Percentiles rank a stretch among this genome's conserved stretches.
Evolutionary conservation across 257 asterid species (phyloP).

Genomic region (Nicotiana otophora): DNA sequence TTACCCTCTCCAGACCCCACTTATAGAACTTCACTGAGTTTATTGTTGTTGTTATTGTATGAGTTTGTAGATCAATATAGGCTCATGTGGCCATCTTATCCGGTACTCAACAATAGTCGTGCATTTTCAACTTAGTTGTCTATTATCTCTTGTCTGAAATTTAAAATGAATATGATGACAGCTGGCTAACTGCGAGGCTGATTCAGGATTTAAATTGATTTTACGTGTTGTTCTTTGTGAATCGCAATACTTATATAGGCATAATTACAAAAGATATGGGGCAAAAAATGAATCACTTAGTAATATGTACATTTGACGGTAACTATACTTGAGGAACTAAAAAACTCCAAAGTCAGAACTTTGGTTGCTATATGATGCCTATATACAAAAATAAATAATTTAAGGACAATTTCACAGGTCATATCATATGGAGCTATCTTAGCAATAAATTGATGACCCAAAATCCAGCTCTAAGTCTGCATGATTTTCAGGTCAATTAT

Average conservation of each 20-base stretch:
- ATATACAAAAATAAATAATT: background rate
- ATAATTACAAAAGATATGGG: background rate
- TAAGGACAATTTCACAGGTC: background rate
- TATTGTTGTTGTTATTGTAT: too few relatives aligned
- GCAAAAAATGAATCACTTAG: background rate
- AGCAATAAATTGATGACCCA: conserved; percentile 4
- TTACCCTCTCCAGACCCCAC: too few relatives aligned
- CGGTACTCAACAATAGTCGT: background rate
- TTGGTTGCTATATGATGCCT: background rate
- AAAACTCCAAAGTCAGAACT: background rate
- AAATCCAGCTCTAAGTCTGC: background rate
- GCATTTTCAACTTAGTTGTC: background rate
- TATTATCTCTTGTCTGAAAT: background rate
- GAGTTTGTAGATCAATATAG: background rate
- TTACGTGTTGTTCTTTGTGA: too few relatives aligned
- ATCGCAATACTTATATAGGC: background rate
- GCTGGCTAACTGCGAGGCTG: rapidly evolving
- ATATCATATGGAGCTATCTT: background rate
- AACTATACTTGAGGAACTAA: background rate
- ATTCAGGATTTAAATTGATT: too few relatives aligned
- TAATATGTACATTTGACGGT: background rate
- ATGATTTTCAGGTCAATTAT: conserved; percentile 3
- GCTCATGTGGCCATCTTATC: background rate
- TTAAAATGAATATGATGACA: background rate
- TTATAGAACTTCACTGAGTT: too few relatives aligned